Percentiles rank a stretch among this genome's conserved stretches.
These are phyloP conservation scores for Hymenoscyphus fraxineus DNA, from an alignment of 2,329 filamentous ascomycete species.

Conservation along the genomic window DNA sequence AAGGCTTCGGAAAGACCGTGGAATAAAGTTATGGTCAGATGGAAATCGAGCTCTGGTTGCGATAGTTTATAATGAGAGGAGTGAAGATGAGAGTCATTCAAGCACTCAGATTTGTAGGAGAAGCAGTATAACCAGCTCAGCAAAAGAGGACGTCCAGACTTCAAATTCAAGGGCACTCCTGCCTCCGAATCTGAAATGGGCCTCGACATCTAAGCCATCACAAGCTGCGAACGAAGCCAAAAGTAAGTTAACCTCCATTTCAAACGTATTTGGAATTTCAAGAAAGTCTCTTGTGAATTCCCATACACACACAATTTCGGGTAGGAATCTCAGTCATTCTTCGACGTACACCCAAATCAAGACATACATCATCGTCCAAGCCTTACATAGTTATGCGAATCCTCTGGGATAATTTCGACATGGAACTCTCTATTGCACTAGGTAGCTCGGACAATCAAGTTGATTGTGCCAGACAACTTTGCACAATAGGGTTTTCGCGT, in stretches of 20 bases:
- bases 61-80: conserved; percentile 5
- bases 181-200: neutral
- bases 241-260: neutral
- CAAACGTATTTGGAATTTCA: neutral
- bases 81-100: neutral
- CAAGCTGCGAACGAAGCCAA: neutral
- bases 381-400: too few species aligned
- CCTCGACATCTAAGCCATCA: neutral
- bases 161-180: neutral
- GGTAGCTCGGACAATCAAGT: too few species aligned
- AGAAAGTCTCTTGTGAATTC: neutral
- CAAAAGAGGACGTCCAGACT: neutral
- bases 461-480: too few species aligned
- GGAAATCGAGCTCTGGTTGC: conserved; percentile 3
- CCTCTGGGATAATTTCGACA: too few species aligned
- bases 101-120: neutral
- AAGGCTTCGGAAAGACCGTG: conserved; percentile 8
- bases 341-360: too few species aligned
- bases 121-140: neutral
- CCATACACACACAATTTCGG: neutral
- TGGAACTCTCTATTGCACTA: too few species aligned
- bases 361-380: too few species aligned
- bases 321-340: too few species aligned
- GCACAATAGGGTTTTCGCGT: too few species aligned
- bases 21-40: conserved; percentile 10